Conservation (phyloP, 2,329 filamentous ascomycete species). For the Colletotrichum tropicale region DNA sequence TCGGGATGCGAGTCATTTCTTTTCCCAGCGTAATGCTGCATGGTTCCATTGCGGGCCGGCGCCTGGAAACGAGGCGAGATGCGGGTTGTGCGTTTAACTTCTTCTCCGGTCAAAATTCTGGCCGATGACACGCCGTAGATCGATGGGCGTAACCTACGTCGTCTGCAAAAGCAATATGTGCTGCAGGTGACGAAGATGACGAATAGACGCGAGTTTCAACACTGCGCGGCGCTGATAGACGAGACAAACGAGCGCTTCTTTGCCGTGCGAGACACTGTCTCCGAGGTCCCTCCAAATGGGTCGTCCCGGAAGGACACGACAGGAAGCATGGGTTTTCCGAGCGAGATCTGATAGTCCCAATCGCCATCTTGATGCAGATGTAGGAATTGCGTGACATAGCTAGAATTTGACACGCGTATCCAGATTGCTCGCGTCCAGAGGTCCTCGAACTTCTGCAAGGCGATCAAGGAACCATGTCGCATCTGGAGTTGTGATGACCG, state of each 20-base stretch:
- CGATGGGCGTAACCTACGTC: background rate
- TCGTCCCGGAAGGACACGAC: background rate
- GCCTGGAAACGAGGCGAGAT: background rate
- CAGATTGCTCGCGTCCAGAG: background rate
- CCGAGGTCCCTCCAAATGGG: background rate
- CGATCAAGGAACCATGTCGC: background rate
- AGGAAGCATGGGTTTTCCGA: background rate
- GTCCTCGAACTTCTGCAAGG: background rate
- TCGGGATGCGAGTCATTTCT: background rate
- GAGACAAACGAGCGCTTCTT: background rate
- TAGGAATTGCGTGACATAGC: background rate
- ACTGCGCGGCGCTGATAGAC: background rate
- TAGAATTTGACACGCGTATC: background rate
- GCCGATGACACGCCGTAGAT: background rate
- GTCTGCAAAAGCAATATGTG: background rate
- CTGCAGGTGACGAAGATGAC: background rate
- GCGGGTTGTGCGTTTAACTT: background rate
- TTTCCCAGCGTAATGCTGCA: background rate
- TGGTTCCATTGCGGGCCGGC: slow-evolving; percentile 4
- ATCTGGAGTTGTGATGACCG: background rate
- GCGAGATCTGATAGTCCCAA: background rate
- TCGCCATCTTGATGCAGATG: background rate
- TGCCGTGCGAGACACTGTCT: background rate
- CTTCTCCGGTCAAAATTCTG: background rate
- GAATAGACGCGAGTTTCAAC: background rate